Evolutionary conservation across 805 yeast species (phyloP), one percentile per base, ranked within the genome.

Genomic region (Pichia manshurica): DNA sequence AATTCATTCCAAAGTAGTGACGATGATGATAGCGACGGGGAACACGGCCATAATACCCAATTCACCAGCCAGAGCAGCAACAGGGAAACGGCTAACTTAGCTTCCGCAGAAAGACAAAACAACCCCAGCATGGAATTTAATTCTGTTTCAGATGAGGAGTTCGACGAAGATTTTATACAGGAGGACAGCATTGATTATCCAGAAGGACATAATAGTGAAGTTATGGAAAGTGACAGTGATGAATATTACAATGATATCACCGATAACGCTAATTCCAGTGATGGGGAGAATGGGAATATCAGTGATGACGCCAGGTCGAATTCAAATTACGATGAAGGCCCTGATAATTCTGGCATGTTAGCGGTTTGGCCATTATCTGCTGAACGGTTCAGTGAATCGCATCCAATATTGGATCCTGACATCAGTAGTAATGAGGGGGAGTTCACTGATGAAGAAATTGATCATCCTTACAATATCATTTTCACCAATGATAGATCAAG

Each of bases 401-500:
- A 46, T 31, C 46, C 45, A 12, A 36, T 46, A 16, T 31, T 41
- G 19, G 42, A 46, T 31, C 45, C 49, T 2, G 35, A 29, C 3
- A 25, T 28, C 25, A 37, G 36, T 8, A 37, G 29, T n/a, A 19
- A 45, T 25, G 50, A 44, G 20, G 55, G 50, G 4, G 57, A 53
- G 19, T 55, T 54, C 6, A 54, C 52, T 12, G 57, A 52, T 5
- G 63, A 54, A 17, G 59, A 48, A 4, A 41, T 51, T 16, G 62
- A 58, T 43, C 62, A 59, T 23, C 49, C 60, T 7, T 51, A 53
- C 44, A 59, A 57, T 33, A 56, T 58, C 33, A 59, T 56, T 33
- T 53, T 61, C 5, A 56, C 64, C 8, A 63, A 62, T 42, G 66
- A 64, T 5, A 55, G 66, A 33, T 61, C 66, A n/a, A 47, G 60